phyloP scores from a whole-genome alignment of 2,329 filamentous ascomycete genomes.

The Stachybotrys echinatus region DNA sequence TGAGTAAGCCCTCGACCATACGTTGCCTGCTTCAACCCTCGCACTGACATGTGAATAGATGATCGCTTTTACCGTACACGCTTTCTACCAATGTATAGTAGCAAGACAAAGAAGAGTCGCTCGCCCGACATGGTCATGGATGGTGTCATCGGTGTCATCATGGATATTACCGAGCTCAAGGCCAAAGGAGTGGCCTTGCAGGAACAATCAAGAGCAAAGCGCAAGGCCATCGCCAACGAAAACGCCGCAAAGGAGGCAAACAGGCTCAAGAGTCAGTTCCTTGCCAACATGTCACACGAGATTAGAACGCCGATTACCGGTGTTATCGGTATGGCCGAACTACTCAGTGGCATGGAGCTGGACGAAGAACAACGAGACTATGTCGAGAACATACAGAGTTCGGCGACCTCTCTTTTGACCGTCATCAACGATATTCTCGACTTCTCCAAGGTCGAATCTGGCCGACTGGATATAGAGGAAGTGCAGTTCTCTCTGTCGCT shows the following conservation, averaged over 20 bases:
- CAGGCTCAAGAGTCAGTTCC: conserved; percentile 72
- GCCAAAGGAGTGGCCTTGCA: conserved; percentile 58
- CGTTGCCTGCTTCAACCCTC: no score
- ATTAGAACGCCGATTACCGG: conserved; percentile 75
- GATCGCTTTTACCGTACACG: conserved; percentile 67
- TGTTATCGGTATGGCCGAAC: conserved; percentile 74
- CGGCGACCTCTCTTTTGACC: conserved; percentile 74
- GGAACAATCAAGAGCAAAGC: conserved; percentile 63
- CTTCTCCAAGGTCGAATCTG: conserved; percentile 81
- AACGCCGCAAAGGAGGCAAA: conserved; percentile 76
- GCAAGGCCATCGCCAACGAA: conserved; percentile 66
- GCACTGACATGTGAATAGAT: conserved; percentile 27
- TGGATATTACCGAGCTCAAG: conserved; percentile 72
- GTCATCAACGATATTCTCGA: conserved; percentile 91
- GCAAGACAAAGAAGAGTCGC: conserved; percentile 47
- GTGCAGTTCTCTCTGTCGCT: conserved; percentile 73
- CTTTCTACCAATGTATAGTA: conserved; percentile 60
- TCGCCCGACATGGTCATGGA: conserved; percentile 50
- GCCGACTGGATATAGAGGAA: conserved; percentile 71
- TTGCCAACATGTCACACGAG: conserved; percentile 79
- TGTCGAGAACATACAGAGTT: conserved; percentile 72
- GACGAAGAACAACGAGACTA: conserved; percentile 68
- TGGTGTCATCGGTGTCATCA: conserved; percentile 72
- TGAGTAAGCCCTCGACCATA: conserved; percentile 29
- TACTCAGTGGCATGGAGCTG: conserved; percentile 63